Percentiles rank a stretch among this genome's conserved stretches.
Conservation (phyloP, 495 filamentous ascomycete species). For the Neurospora sp. region DNA sequence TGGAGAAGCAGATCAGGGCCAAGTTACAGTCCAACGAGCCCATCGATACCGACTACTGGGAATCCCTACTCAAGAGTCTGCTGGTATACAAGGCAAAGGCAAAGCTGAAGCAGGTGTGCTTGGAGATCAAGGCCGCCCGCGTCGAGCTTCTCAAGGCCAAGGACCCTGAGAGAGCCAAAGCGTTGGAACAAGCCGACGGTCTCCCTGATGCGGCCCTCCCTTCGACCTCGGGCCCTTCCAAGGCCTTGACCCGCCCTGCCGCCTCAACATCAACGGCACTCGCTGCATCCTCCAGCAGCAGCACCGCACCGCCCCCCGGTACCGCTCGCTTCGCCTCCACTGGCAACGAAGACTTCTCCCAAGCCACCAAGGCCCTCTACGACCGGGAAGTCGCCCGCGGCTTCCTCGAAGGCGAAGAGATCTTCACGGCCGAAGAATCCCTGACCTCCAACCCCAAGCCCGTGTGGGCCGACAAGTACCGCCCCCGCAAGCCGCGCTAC, state of each 20-base stretch:
- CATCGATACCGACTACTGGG: slow-evolving; percentile 97
- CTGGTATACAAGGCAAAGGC: slow-evolving; percentile 87
- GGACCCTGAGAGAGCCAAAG: slow-evolving; percentile 60
- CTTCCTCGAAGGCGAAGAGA: slow-evolving; percentile 87
- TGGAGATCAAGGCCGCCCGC: slow-evolving; percentile 64
- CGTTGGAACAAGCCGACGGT: slow-evolving; percentile 25
- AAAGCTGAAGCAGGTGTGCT: slow-evolving; percentile 69
- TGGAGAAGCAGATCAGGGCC: slow-evolving; percentile 73
- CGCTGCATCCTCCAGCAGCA: slow-evolving; percentile 6
- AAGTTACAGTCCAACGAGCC: slow-evolving; percentile 84
- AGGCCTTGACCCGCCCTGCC: slow-evolving; percentile 14
- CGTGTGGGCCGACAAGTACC: slow-evolving; percentile 81
- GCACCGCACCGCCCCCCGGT: slow-evolving; percentile 43
- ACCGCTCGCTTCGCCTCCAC: slow-evolving; percentile 64
- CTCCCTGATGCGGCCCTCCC: slow-evolving; percentile 8
- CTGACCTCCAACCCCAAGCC: slow-evolving; percentile 54
- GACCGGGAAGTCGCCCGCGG: slow-evolving; percentile 90
- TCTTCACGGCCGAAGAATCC: slow-evolving; percentile 85
- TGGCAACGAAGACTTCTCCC: slow-evolving; percentile 77
- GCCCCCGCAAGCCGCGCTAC: slow-evolving; percentile 88
- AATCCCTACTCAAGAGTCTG: slow-evolving; percentile 75
- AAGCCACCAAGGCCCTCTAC: slow-evolving; percentile 83
- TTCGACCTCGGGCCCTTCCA: slow-evolving; percentile 4
- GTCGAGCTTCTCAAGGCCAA: slow-evolving; percentile 56
- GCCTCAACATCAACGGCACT: slow-evolving; percentile 19